phyloP scores from a whole-genome alignment of 495 filamentous ascomycete genomes.

The Penicillium paxilli region DNA sequence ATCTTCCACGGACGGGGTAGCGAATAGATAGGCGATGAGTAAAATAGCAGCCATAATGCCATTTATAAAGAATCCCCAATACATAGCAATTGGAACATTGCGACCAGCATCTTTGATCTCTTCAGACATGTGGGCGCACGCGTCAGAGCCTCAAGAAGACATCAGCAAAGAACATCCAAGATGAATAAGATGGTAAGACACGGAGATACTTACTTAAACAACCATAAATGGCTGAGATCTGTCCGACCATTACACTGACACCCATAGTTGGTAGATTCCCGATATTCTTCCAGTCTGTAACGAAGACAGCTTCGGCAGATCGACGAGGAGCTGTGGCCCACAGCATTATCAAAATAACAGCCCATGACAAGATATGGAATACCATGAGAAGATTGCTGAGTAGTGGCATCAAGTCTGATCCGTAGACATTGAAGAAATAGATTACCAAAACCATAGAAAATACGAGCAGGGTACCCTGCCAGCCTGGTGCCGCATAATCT shows the following conservation, averaged over 20 bases:
- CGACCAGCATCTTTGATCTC: slow-evolving; percentile 41
- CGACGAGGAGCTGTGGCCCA: slow-evolving; percentile 39
- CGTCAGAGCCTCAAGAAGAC: slow-evolving; percentile 27
- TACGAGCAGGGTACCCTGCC: slow-evolving; percentile 46
- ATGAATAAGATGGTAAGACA: background rate
- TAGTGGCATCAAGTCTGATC: slow-evolving; percentile 33
- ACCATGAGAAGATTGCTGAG: slow-evolving; percentile 39
- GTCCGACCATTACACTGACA: slow-evolving; percentile 48
- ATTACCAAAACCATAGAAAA: slow-evolving; percentile 41
- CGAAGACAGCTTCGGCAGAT: slow-evolving; percentile 39
- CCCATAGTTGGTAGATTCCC: slow-evolving; percentile 50
- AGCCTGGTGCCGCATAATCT: slow-evolving; percentile 30
- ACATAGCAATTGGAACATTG: slow-evolving; percentile 39
- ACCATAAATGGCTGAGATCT: slow-evolving; percentile 38
- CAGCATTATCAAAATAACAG: slow-evolving; percentile 31
- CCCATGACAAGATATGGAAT: slow-evolving; percentile 39
- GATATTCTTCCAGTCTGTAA: slow-evolving; percentile 40
- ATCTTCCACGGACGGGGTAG: slow-evolving; percentile 34
- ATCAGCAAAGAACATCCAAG: background rate
- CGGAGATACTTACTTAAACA: slow-evolving; percentile 22
- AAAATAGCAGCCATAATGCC: slow-evolving; percentile 36
- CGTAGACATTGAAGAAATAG: slow-evolving; percentile 40
- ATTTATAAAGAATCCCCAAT: slow-evolving; percentile 37
- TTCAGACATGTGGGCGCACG: slow-evolving; percentile 39
- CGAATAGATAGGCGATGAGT: slow-evolving; percentile 38